These are phyloP conservation scores for Stagonosporopsis cucurbitacearum DNA, from an alignment of 2,329 filamentous ascomycete genomes.

Conservation along the genomic window DNA sequence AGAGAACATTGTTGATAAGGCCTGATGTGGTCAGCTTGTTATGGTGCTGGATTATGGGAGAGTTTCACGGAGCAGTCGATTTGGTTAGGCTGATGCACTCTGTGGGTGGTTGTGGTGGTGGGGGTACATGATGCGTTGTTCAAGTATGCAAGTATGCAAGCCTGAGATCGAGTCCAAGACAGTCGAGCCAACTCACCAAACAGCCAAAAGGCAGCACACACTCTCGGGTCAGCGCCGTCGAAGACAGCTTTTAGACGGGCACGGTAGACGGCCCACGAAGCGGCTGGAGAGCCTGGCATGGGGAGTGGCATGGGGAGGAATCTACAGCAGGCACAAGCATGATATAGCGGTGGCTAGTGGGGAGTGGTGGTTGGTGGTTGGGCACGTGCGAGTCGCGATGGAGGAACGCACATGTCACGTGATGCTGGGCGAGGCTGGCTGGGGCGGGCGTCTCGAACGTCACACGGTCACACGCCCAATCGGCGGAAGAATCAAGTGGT, in stretches of 20 bases:
- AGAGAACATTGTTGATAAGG: constrained; percentile 95
- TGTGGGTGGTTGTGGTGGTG: neutral
- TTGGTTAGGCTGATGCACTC: neutral
- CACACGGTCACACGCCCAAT: constrained; percentile 9
- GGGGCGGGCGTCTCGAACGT: constrained; percentile 10
- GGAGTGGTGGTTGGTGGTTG: neutral
- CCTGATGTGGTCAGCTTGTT: constrained; percentile 57
- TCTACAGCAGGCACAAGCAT: constrained; percentile 1
- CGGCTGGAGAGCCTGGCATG: constrained; percentile 63
- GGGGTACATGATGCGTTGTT: neutral
- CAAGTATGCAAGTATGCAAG: too few species aligned
- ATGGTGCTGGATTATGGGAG: neutral
- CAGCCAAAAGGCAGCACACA: constrained; percentile 87
- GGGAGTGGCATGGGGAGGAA: constrained; percentile 51
- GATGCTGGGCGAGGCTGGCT: constrained; percentile 5
- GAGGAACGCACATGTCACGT: constrained; percentile 8
- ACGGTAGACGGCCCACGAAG: constrained; percentile 77
- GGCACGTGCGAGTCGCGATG: constrained; percentile 16
- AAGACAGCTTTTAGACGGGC: constrained; percentile 70
- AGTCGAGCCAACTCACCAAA: constrained; percentile 67
- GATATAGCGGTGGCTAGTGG: neutral
- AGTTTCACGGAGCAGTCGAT: neutral
- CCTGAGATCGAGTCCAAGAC: neutral
- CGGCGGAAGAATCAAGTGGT: constrained; percentile 11
- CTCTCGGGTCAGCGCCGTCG: constrained; percentile 70